Evolutionary conservation across 345 rosid species (phyloP), one percentile per base, ranked within the genome.

Genomic region (Cardamine occulta): DNA sequence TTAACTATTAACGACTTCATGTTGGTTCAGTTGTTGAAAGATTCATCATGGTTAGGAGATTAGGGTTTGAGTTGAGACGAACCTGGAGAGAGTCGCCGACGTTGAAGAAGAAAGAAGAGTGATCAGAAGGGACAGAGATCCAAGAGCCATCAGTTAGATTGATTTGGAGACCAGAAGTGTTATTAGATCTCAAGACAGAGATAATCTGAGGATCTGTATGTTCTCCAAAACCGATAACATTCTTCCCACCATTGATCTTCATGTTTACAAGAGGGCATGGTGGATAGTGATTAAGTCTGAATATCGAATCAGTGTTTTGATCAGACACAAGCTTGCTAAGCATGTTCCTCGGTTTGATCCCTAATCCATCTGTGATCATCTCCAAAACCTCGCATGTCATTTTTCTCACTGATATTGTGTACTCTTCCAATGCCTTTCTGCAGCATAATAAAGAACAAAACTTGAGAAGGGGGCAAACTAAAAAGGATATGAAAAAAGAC

Each of bases 121-220:
- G 89, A 70, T 91, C 96, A 7, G 97, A 84, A 11, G 97, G 86
- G 7, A 93, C 93, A 8, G 98, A 84, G 57, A 89, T 78, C 97
- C 98, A 93, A 1, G 73, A 80, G 14, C 89, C 96, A 8, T 88
- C 89, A 42, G 60, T 49, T 18, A 88, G 73, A 66, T 85, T 84
- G 69, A 93, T 88, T 81, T 93, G 91, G 51, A 93, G 87, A 39
- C 98, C 98, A 65, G 86, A 82, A n/a, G 84, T 89, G 80, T 88
- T 89, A 80, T 93, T 93, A 73, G 98, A 93, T 75, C 92, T 82
- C 9, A 93, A 64, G 48, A 89, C 81, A 23, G 98, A 91, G 51
- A 93, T 72, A 79, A 93, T 88, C 37, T 93, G 98, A 69, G 97
- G 98, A 81, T 93, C 98, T 8, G 97, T 88, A 73, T 93, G 96